Evolutionary conservation across 768 basidiomycete genomes (phyloP), one percentile per base, ranked within the genome.

Genomic region (Cytidiella melzeri): DNA sequence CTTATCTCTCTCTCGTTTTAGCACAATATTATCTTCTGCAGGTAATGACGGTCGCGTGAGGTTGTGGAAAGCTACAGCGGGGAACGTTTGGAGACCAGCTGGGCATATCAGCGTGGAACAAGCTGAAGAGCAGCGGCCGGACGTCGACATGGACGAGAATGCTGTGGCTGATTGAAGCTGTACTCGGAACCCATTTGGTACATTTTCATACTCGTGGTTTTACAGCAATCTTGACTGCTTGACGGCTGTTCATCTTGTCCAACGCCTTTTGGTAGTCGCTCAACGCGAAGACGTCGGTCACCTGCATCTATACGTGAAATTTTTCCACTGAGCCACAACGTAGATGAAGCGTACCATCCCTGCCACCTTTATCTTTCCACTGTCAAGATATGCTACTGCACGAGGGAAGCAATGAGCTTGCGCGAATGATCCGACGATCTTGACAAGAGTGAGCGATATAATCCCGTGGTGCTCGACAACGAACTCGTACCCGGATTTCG

Each of bases 391-490:
- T 11, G 83, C 87, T 28, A 95, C 81, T 2, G 92, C 90, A 4
- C 92, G 83, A 39, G 91, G 89, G 83, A 95, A 93, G 67, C 91
- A 92, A 68, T 73, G 83, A 1, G 83, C 83, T 56, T 93, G 92
- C 7, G 91, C 86, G 72, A 92, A 93, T 1, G 91, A 93, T 11
- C 91, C 90, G 51, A 92, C 88, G 57, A 92, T 92, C 86, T 89
- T 2, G 25, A 47, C 13, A 39, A 26, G 15, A 21, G 48, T 41
- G 19, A 19, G 28, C 27, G 19, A 11, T n/a, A 18, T 28, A 18
- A 27, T 20, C 21, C 18, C 37, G 18, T 27, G 42, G 28, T 13
- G 18, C 5, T 21, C n/a, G 39, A 10, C 6, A 10, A 24, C 12
- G 36, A 47, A n/a, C n/a, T n/a, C 60, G 5, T 45, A 81, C 79